Conservation (phyloP, 148 eudicot genomes). For the Heliosperma pusillum region DNA sequence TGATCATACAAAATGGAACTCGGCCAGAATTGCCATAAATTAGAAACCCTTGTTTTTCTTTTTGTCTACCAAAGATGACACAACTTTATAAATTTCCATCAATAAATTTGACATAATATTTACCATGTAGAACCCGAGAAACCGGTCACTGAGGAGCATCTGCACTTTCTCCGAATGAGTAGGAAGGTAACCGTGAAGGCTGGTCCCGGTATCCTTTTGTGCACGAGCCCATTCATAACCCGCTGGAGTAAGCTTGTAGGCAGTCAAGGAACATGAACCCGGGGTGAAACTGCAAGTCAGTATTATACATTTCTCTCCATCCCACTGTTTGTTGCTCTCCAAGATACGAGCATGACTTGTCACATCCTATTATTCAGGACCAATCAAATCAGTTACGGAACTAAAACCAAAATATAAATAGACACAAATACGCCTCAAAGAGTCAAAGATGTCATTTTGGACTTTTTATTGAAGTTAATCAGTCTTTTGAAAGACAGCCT, state of each 20-base stretch:
- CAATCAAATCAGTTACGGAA: not conserved
- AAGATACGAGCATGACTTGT: slow-evolving; percentile 78
- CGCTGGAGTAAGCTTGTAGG: slow-evolving; percentile 91
- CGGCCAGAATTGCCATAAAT: not conserved
- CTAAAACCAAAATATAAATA: not conserved
- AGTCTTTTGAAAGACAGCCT: not conserved
- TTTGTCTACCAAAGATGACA: not conserved
- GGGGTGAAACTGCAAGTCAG: slow-evolving; percentile 98
- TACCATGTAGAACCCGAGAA: slow-evolving; percentile 99
- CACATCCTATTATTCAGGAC: slow-evolving; percentile 58
- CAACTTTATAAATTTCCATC: not conserved
- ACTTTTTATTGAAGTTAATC: not conserved
- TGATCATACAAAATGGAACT: not conserved
- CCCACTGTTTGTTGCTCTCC: slow-evolving; percentile 95
- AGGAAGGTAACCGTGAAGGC: slow-evolving; percentile 97
- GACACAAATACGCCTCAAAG: not conserved
- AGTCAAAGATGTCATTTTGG: not conserved
- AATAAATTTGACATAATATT: not conserved
- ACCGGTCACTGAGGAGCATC: slow-evolving; percentile 98
- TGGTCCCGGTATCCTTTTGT: slow-evolving; percentile 78
- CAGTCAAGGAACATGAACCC: slow-evolving; percentile 95
- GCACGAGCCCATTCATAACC: slow-evolving; percentile 98
- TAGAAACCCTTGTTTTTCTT: too few species aligned
- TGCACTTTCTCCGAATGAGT: slow-evolving; percentile 97
- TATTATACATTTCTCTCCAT: slow-evolving; percentile 91